phyloP scores from a whole-genome alignment of 108 stramenopile genomes.

The Hondaea fermentalgiana region DNA sequence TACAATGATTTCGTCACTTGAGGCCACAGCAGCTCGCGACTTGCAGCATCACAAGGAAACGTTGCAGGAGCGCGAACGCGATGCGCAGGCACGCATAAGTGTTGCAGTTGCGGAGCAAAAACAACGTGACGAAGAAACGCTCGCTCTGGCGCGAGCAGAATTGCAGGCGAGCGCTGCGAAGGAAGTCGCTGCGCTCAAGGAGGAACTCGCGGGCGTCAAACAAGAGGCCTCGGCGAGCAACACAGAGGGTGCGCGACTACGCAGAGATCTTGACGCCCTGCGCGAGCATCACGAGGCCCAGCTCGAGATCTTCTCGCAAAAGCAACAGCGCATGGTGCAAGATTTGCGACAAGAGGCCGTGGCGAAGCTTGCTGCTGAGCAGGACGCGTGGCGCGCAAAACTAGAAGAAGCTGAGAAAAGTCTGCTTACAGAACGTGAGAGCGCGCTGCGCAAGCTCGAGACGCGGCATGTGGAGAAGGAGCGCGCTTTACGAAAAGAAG shows the following conservation, averaged over 20 bases:
- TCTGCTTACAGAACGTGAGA: neutral
- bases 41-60: too few relatives aligned
- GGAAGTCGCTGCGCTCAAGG: neutral
- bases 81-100: neutral
- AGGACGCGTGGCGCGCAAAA: neutral
- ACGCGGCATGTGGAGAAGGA: neutral
- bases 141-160: neutral
- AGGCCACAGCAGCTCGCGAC: neutral
- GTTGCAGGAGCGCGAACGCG: neutral
- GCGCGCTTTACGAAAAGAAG: neutral
- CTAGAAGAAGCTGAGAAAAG: neutral
- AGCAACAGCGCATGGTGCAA: neutral
- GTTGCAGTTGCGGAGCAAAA: neutral
- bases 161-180: neutral
- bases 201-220: neutral
- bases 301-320: neutral
- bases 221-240: neutral
- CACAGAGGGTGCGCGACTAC: too few relatives aligned
- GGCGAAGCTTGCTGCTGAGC: neutral
- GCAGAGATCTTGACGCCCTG: neutral
- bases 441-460: neutral
- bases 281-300: neutral
- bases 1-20: neutral
- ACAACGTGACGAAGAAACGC: neutral
- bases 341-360: neutral